These are phyloP conservation scores for Neofusicoccum umdonicola DNA, from an alignment of 2,329 filamentous ascomycete genomes.

Conservation along the genomic window DNA sequence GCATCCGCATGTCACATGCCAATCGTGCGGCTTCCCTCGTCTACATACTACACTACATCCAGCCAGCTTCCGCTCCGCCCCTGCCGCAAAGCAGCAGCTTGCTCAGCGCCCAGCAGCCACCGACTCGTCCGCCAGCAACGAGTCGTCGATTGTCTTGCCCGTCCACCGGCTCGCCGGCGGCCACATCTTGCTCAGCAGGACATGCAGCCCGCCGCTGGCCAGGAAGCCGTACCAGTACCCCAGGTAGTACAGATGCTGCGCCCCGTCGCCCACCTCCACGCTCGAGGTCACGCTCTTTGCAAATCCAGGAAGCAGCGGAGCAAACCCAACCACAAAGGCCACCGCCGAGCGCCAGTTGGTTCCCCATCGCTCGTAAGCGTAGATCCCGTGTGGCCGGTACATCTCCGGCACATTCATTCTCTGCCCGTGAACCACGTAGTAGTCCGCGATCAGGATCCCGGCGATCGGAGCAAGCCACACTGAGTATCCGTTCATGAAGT, in stretches of 20 bases:
- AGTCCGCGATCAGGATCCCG: constrained; percentile 20
- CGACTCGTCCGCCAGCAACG: background rate
- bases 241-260: constrained; percentile 22
- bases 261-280: constrained; percentile 16
- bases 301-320: constrained; percentile 24
- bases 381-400: constrained; percentile 25
- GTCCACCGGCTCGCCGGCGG: background rate
- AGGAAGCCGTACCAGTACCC: constrained; percentile 24
- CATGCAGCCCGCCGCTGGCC: constrained; percentile 17
- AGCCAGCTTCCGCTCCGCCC: background rate
- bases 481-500: constrained; percentile 19
- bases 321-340: constrained; percentile 23
- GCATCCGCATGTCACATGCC: background rate
- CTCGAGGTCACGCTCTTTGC: constrained; percentile 19
- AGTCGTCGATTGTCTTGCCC: background rate
- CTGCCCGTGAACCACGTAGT: constrained; percentile 25
- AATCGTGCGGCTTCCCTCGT: background rate
- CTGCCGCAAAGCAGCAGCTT: background rate
- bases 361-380: constrained; percentile 25
- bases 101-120: background rate
- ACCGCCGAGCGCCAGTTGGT: constrained; percentile 26
- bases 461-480: constrained; percentile 21
- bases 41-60: no score
- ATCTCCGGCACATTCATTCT: constrained; percentile 24
- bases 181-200: background rate